Evolutionary conservation across 768 basidiomycete genomes (phyloP).

Genomic region (Calocybe gangraenosa): DNA sequence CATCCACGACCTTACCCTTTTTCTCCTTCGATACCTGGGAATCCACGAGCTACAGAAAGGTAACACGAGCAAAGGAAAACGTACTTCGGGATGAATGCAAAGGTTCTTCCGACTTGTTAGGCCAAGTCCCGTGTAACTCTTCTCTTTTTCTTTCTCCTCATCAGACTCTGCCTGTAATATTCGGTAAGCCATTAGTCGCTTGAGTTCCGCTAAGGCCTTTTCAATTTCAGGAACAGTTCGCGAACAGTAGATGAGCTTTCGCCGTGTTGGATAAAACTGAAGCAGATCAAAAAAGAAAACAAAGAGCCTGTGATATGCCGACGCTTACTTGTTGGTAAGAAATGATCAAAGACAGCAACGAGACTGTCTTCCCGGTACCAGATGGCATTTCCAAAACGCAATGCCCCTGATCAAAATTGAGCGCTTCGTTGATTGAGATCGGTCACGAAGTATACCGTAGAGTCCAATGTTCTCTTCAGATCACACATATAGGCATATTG

Average conservation of each 20-base stretch:
- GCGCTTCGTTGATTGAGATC: too few relatives aligned
- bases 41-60: neutral
- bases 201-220: constrained; percentile 93
- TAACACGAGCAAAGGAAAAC: constrained; percentile 13
- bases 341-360: constrained; percentile 89
- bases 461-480: constrained; percentile 93
- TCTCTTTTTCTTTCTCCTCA: constrained; percentile 74
- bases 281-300: constrained; percentile 6
- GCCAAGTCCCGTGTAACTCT: constrained; percentile 82
- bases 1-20: constrained; percentile 97
- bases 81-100: constrained; percentile 90
- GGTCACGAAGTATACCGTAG: constrained; percentile 50
- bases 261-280: constrained; percentile 89
- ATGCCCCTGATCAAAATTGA: constrained; percentile 65
- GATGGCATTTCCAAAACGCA: constrained; percentile 99
- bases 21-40: constrained; percentile 91
- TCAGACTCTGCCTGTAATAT: constrained; percentile 66
- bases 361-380: constrained; percentile 98
- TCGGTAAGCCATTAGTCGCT: constrained; percentile 89
- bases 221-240: constrained; percentile 99
- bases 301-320: neutral
- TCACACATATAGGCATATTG: constrained; percentile 99
- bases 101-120: constrained; percentile 95
- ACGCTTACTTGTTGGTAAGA: constrained; percentile 87
- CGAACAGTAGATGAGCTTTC: constrained; percentile 98